Evolutionary conservation across 2,329 filamentous ascomycete species (phyloP), one percentile per base, ranked within the genome.

Genomic region (Calonectria naviculata): DNA sequence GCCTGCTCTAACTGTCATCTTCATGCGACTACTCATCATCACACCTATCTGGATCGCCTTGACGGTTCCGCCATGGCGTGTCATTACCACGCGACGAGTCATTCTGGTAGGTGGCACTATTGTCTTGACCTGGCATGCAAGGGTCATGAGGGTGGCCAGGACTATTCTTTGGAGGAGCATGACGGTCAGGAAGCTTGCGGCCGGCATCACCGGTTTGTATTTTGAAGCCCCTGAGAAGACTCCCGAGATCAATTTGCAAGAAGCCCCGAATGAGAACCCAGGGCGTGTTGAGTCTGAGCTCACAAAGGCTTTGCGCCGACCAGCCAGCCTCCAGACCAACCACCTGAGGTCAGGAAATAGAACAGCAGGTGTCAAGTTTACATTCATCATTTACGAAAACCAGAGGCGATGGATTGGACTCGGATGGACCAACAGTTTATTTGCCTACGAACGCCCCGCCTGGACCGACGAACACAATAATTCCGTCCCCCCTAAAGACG

Each of bases 391-490:
- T 3, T 98, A 95, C 79, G 97, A 99, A 82, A 99, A 99, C 78
- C 97, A 99, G 83, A 90, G 97, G 47, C 91, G 97, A 64, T 99
- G 97, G 97, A 86, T 99, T 5, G 96, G 95, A 1, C 89, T 99
- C 15, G 97, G 97, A 0, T 99, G 97, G 95, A 98, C 97, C 0
- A 93, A 93, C 3, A 97, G 93, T 44, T 86, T 99, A 72, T 95
- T 99, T 75, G 92, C 95, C 0, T 97, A 98, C 78, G 97, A 99
- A 81, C 89, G 97, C 47, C 89, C 93, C 1, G 89, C 95, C 0
- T 99, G 97, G 96, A 98, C 97, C 0, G 97, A 99, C 81, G 97
- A 99, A 83, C 95, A 98, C 81, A 90, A 97, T 67, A 98, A 98
- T 72, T 80, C 92, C 0, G 93, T 94, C 4, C 92, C 94, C 0